These are phyloP conservation scores for Poa pratensis DNA, from an alignment of 176 grass and related monocot genomes.

Conservation along the genomic window DNA sequence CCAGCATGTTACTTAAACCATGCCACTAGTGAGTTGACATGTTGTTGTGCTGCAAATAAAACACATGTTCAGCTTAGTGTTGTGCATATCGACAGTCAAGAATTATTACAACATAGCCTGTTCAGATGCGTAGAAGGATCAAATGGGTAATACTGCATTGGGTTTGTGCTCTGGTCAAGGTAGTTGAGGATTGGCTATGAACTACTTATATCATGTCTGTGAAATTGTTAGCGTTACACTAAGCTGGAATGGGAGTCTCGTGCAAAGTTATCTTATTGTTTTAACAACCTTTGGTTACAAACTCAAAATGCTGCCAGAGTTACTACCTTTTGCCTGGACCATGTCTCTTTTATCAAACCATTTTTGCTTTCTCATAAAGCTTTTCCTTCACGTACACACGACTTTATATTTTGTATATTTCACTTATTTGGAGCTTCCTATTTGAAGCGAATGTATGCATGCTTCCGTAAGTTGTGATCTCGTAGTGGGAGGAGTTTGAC, in stretches of 20 bases:
- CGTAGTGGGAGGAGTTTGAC: too few species aligned
- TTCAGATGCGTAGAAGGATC: not conserved
- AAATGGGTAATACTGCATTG: not conserved
- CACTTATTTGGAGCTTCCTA: not conserved
- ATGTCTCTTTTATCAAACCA: not conserved
- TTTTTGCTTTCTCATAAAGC: slow-evolving; percentile 5
- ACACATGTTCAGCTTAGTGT: not conserved
- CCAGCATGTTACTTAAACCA: not conserved
- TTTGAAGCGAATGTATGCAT: slow-evolving; percentile 18
- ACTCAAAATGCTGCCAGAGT: not conserved
- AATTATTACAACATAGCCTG: not conserved
- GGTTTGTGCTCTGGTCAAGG: not conserved
- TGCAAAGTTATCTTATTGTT: slow-evolving; percentile 8
- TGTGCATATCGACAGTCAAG: not conserved
- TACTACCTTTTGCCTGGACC: not conserved
- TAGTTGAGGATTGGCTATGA: not conserved
- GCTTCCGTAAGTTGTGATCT: not conserved
- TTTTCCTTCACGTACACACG: not conserved
- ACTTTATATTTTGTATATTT: not conserved
- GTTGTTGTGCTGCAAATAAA: not conserved
- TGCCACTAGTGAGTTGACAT: not conserved
- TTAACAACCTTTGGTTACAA: not conserved
- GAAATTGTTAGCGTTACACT: slow-evolving; percentile 6
- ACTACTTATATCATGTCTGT: not conserved
- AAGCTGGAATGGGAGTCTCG: not conserved